Conservation (phyloP, 2,329 filamentous ascomycete genomes). For the Pseudomassariella vexata region DNA sequence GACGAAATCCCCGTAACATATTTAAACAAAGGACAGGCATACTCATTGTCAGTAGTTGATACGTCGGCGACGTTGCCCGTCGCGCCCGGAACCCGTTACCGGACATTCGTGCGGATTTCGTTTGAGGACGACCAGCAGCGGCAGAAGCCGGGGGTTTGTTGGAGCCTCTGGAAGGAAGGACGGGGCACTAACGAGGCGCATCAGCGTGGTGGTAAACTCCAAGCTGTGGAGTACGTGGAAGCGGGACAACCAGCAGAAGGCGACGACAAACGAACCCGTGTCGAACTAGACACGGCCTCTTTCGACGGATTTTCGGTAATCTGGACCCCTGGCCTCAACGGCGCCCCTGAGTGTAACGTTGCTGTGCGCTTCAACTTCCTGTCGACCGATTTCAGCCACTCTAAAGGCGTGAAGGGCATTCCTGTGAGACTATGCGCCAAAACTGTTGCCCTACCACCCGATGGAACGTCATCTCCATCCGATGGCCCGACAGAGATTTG, state of each 20-base stretch:
- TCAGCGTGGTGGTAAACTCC: slow-evolving; percentile 83
- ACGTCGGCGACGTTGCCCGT: slow-evolving; percentile 58
- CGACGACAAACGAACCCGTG: slow-evolving; percentile 60
- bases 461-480: slow-evolving; percentile 39
- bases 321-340: slow-evolving; percentile 72
- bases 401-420: slow-evolving; percentile 96
- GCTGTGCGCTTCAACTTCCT: slow-evolving; percentile 97
- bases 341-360: slow-evolving; percentile 71
- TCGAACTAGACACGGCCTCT: slow-evolving; percentile 70
- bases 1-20: slow-evolving; percentile 97
- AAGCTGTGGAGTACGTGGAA: slow-evolving; percentile 92
- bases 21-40: slow-evolving; percentile 94
- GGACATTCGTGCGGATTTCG: slow-evolving; percentile 89
- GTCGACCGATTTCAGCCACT: slow-evolving; percentile 97
- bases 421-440: slow-evolving; percentile 90
- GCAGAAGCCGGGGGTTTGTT: slow-evolving; percentile 73
- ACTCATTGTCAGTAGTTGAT: slow-evolving; percentile 79
- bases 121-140: slow-evolving; percentile 96
- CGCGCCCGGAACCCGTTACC: slow-evolving; percentile 62
- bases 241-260: slow-evolving; percentile 52
- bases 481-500: slow-evolving; percentile 65
- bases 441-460: slow-evolving; percentile 61
- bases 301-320: slow-evolving; percentile 92
- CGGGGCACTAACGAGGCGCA: slow-evolving; percentile 94
- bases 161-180: slow-evolving; percentile 92